A percentile compares a stretch with the other conserved stretches of the same genome.
phyloP scores from a whole-genome alignment of 257 asterid species.

The Buddleja alternifolia region DNA sequence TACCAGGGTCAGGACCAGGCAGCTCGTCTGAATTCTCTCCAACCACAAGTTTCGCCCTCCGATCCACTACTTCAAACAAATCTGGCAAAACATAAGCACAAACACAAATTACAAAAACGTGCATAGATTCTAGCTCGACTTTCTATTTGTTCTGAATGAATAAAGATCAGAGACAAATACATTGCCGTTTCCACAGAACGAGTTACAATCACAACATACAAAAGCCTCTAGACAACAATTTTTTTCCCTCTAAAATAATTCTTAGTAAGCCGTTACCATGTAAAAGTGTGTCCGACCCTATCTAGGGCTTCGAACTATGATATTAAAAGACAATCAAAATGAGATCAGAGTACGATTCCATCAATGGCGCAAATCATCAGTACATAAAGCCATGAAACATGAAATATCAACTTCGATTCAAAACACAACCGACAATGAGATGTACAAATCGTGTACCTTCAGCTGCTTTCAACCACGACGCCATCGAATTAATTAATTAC shows the following conservation, averaged over 20 bases:
- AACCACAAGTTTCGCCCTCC: conserved; percentile 91
- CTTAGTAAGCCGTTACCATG: too few relatives aligned
- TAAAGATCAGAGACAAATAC: conserved; percentile 15
- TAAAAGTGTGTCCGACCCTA: too few relatives aligned
- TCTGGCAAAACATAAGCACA: conserved; percentile 49
- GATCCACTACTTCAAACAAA: conserved; percentile 94
- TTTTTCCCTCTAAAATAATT: conserved; percentile 6
- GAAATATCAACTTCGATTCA: not conserved
- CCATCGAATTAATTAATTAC: conserved; percentile 45
- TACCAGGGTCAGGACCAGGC: conserved; percentile 63
- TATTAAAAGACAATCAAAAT: not conserved
- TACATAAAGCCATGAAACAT: conserved; percentile 1
- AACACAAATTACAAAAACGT: conserved; percentile 26
- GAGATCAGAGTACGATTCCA: conserved; percentile 32
- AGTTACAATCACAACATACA: not conserved
- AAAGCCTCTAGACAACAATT: conserved; percentile 1
- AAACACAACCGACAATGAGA: not conserved
- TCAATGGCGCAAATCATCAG: conserved; percentile 27
- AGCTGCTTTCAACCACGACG: conserved; percentile 96
- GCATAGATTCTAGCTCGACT: not conserved
- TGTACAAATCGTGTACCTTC: conserved; percentile 62
- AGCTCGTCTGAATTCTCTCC: conserved; percentile 82
- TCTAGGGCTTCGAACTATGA: conserved; percentile 15
- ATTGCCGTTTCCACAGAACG: conserved; percentile 9
- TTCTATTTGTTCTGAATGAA: not conserved